phyloP scores from a whole-genome alignment of 805 yeast species.

The Candida mattraensis region DNA sequence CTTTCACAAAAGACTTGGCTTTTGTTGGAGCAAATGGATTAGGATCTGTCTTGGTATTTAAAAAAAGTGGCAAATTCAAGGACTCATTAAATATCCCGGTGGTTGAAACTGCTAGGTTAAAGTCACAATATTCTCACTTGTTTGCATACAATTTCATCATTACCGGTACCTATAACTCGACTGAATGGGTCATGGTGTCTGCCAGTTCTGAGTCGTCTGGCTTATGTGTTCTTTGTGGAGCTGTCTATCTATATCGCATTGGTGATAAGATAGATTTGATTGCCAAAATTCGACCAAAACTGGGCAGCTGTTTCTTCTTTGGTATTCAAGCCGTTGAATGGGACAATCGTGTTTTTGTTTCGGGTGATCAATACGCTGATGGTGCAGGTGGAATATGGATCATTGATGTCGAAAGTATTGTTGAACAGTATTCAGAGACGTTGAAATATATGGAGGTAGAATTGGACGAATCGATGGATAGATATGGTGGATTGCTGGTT shows the following conservation, averaged over 20 bases:
- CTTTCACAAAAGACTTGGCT: slow-evolving; percentile 25
- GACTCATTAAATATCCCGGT: neutral
- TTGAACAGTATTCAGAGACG: slow-evolving; percentile 1
- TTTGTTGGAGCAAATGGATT: slow-evolving; percentile 41
- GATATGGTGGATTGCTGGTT: slow-evolving; percentile 20
- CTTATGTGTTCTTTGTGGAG: slow-evolving; percentile 40
- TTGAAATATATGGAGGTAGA: slow-evolving; percentile 1
- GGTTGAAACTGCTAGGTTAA: slow-evolving; percentile 7
- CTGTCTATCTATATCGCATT: slow-evolving; percentile 31
- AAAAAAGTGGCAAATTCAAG: slow-evolving; percentile 15
- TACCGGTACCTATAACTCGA: slow-evolving; percentile 17
- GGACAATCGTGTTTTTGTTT: slow-evolving; percentile 30
- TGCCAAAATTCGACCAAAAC: slow-evolving; percentile 17
- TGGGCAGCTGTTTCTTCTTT: slow-evolving; percentile 18
- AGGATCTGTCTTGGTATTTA: slow-evolving; percentile 39
- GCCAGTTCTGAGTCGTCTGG: slow-evolving; percentile 30
- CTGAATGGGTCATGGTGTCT: slow-evolving; percentile 32
- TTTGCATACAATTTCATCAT: slow-evolving; percentile 31
- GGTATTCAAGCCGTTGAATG: slow-evolving; percentile 16
- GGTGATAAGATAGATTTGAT: slow-evolving; percentile 7
- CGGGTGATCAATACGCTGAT: slow-evolving; percentile 34
- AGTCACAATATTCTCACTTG: slow-evolving; percentile 26
- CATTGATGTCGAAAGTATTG: slow-evolving; percentile 25
- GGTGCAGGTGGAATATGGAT: slow-evolving; percentile 51
- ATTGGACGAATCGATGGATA: slow-evolving; percentile 12